Percentiles rank a stretch among this genome's conserved stretches.
These are phyloP conservation scores for Trichosporon ovoides DNA, from an alignment of 1,284 basidiomycete species.

Conservation along the genomic window DNA sequence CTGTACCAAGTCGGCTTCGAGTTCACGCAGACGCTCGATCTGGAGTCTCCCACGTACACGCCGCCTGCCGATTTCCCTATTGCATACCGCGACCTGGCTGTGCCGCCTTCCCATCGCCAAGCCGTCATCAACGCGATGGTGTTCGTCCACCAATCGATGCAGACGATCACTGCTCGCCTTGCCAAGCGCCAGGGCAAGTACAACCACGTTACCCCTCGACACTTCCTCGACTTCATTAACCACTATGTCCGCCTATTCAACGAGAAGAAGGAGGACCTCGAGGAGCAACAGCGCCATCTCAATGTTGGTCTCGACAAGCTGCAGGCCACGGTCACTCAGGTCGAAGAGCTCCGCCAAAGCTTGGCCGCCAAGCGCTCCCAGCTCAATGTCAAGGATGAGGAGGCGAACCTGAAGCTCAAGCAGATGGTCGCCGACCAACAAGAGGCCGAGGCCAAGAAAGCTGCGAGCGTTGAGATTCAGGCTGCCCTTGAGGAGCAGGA, in stretches of 20 bases:
- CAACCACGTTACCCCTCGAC: slow-evolving; percentile 93
- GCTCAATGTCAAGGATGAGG: slow-evolving; percentile 83
- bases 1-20: slow-evolving; percentile 95
- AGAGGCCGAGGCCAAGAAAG: slow-evolving; percentile 96
- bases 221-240: slow-evolving; percentile 97
- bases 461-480: slow-evolving; percentile 93
- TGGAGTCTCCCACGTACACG: slow-evolving; percentile 73
- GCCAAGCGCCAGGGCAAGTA: slow-evolving; percentile 87
- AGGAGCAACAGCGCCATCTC: slow-evolving; percentile 97
- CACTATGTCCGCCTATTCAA: slow-evolving; percentile 95
- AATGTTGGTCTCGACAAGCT: slow-evolving; percentile 98
- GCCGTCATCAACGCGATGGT: slow-evolving; percentile 93
- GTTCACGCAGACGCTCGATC: slow-evolving; percentile 84
- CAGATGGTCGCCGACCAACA: slow-evolving; percentile 99
- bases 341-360: slow-evolving; percentile 91
- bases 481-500: slow-evolving; percentile 89
- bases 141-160: slow-evolving; percentile 82
- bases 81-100: slow-evolving; percentile 70
- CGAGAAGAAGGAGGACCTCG: slow-evolving; percentile 96
- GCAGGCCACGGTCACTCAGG: slow-evolving; percentile 88
- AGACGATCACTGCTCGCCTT: slow-evolving; percentile 81
- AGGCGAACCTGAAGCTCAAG: slow-evolving; percentile 95
- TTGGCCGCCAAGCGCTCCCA: slow-evolving; percentile 91
- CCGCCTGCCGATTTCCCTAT: slow-evolving; percentile 78
- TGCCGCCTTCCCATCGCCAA: slow-evolving; percentile 66